Conservation (phyloP, 768 basidiomycete genomes). For the Tephrocybe sp. region DNA sequence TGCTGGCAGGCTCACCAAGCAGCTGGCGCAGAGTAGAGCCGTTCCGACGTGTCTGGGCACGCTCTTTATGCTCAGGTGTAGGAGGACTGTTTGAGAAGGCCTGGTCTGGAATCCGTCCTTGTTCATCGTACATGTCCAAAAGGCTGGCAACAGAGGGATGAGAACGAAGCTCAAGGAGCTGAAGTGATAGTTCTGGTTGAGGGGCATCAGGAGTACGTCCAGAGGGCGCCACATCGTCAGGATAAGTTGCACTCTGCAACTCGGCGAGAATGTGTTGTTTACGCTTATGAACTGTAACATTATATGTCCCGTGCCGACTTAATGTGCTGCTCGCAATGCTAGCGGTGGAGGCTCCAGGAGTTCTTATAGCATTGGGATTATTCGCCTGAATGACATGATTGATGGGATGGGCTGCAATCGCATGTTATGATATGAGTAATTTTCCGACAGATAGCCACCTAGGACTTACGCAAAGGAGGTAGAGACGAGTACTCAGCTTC, state of each 20-base stretch:
- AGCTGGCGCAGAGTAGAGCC: conserved; percentile 77
- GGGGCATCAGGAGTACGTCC: conserved; percentile 26
- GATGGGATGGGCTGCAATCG: conserved; percentile 60
- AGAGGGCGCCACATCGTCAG: conserved; percentile 27
- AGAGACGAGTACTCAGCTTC: conserved; percentile 58
- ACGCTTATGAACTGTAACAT: conserved; percentile 69
- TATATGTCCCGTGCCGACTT: conserved; percentile 61
- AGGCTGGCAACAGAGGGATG: conserved; percentile 81
- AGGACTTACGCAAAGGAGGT: conserved; percentile 68
- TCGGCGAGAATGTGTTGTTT: conserved; percentile 62
- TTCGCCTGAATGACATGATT: conserved; percentile 50
- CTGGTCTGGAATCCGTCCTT: conserved; percentile 59
- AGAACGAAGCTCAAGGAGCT: conserved; percentile 60
- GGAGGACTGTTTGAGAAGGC: conserved; percentile 66
- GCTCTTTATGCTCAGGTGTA: conserved; percentile 38
- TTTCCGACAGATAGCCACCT: not conserved
- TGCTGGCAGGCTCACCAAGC: conserved; percentile 52
- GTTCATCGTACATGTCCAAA: conserved; percentile 70
- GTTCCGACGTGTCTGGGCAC: conserved; percentile 55
- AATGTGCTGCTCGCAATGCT: conserved; percentile 54
- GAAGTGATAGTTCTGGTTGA: conserved; percentile 41
- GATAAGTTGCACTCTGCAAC: conserved; percentile 49
- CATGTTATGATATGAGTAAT: not conserved
- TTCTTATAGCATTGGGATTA: conserved; percentile 38
- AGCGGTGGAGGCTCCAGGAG: conserved; percentile 48